A percentile compares a stretch with the other conserved stretches of the same genome.
phyloP scores from a whole-genome alignment of 78 protist genomes.

The Planoprotostelium fungivorum region DNA sequence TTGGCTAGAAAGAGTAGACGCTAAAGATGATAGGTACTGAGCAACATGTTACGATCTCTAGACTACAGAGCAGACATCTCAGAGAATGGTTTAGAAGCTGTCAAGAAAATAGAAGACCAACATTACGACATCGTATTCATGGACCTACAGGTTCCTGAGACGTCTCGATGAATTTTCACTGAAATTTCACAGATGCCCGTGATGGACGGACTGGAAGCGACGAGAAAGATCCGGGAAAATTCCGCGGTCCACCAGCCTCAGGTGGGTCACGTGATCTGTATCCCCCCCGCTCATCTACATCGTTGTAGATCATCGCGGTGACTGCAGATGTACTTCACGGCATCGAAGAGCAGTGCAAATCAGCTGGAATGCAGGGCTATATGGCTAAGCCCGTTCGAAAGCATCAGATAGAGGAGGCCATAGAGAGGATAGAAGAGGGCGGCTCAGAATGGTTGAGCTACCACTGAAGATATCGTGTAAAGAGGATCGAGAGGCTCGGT shows the following conservation, averaged over 20 bases:
- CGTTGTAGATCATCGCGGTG: neutral
- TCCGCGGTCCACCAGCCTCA: too few species aligned
- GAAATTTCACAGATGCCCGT: neutral
- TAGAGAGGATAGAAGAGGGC: neutral
- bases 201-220: too few species aligned
- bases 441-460: neutral
- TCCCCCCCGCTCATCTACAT: too few species aligned
- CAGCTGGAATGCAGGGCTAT: neutral
- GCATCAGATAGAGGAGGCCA: neutral
- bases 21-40: neutral
- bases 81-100: neutral
- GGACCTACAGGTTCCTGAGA: neutral
- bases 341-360: neutral
- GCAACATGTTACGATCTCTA: neutral
- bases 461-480: neutral
- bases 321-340: neutral
- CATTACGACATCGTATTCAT: neutral
- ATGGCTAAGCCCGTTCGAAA: neutral
- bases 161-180: neutral
- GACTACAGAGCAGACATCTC: neutral
- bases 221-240: too few species aligned
- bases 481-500: too few species aligned
- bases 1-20: too few species aligned
- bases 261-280: too few species aligned
- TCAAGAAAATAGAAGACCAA: too few species aligned